phyloP scores from a whole-genome alignment of 1,284 basidiomycete species.

The Phellinidium pouzarii region DNA sequence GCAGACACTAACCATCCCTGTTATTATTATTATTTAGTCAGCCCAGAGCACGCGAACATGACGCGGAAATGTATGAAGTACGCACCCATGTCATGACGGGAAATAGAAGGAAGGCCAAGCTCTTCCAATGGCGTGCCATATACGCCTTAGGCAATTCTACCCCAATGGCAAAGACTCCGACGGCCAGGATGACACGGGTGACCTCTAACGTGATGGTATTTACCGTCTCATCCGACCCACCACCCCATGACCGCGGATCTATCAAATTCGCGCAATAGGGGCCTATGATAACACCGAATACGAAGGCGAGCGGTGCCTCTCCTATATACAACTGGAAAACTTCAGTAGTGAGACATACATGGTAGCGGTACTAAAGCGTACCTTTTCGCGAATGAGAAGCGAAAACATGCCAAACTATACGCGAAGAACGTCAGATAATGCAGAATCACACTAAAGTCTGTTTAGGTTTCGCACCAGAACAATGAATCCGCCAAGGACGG shows the following conservation, averaged over 20 bases:
- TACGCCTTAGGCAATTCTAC: slow-evolving; percentile 94
- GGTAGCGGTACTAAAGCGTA: slow-evolving; percentile 26
- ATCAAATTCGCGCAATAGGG: slow-evolving; percentile 85
- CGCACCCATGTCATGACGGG: slow-evolving; percentile 88
- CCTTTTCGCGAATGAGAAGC: slow-evolving; percentile 86
- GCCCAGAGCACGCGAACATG: slow-evolving; percentile 11
- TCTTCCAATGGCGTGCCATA: slow-evolving; percentile 86
- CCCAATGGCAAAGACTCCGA: slow-evolving; percentile 97
- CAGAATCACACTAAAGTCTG: slow-evolving; percentile 13
- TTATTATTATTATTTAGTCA: slow-evolving; percentile 8
- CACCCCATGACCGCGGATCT: slow-evolving; percentile 80
- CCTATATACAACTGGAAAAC: slow-evolving; percentile 75
- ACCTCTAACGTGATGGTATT: slow-evolving; percentile 85
- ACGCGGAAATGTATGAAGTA: slow-evolving; percentile 20
- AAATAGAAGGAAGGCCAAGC: slow-evolving; percentile 78
- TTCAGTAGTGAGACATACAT: background rate
- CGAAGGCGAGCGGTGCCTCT: slow-evolving; percentile 92
- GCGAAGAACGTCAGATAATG: background rate
- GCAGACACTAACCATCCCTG: slow-evolving; percentile 91
- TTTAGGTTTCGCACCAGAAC: slow-evolving; percentile 49
- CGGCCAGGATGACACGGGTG: slow-evolving; percentile 92
- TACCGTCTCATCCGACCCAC: slow-evolving; percentile 40
- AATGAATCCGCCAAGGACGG: slow-evolving; percentile 78
- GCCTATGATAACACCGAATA: slow-evolving; percentile 92
- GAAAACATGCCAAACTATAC: slow-evolving; percentile 90